A percentile compares a stretch with the other conserved stretches of the same genome.
Conservation (phyloP, 257 asterid genomes). For the Perilla frutescens region DNA sequence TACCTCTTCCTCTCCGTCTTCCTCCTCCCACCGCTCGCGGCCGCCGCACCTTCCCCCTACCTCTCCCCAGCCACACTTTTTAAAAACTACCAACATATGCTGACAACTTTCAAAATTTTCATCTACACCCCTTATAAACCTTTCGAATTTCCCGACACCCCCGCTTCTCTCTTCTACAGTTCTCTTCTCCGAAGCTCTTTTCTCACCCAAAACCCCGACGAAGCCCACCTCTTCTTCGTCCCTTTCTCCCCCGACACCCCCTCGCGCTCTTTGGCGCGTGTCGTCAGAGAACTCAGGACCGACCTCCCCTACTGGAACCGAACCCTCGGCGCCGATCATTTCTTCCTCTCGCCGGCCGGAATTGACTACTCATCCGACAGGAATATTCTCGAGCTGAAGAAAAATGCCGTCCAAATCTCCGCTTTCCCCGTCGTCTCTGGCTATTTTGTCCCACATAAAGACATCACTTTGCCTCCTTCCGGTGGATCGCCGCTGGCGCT, state of each 20-base stretch:
- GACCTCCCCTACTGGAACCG: constrained; percentile 79
- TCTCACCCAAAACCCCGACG: constrained; percentile 57
- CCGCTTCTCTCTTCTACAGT: constrained; percentile 63
- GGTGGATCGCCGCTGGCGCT: constrained; percentile 32
- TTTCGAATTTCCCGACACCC: constrained; percentile 42
- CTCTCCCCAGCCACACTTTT: constrained; percentile 61
- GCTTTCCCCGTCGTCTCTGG: constrained; percentile 77
- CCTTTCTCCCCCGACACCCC: constrained; percentile 72
- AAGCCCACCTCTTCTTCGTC: constrained; percentile 81
- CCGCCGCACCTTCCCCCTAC: constrained; percentile 55
- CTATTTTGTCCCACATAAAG: constrained; percentile 80
- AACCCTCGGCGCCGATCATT: constrained; percentile 94
- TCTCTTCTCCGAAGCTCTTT: constrained; percentile 65
- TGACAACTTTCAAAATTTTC: constrained; percentile 65
- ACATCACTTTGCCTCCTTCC: constrained; percentile 66
- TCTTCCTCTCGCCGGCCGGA: constrained; percentile 69
- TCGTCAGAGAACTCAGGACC: constrained; percentile 59
- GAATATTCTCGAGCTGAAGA: constrained; percentile 83
- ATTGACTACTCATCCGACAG: constrained; percentile 76
- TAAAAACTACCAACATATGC: constrained; percentile 71
- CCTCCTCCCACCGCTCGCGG: constrained; percentile 32
- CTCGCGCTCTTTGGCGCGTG: constrained; percentile 68
- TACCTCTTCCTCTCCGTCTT: constrained; percentile 24
- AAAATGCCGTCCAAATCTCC: constrained; percentile 77
- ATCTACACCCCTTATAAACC: constrained; percentile 56